A percentile compares a stretch with the other conserved stretches of the same genome.
phyloP scores from a whole-genome alignment of 75 land plant genomes.

The Selaginella tamariscina region DNA sequence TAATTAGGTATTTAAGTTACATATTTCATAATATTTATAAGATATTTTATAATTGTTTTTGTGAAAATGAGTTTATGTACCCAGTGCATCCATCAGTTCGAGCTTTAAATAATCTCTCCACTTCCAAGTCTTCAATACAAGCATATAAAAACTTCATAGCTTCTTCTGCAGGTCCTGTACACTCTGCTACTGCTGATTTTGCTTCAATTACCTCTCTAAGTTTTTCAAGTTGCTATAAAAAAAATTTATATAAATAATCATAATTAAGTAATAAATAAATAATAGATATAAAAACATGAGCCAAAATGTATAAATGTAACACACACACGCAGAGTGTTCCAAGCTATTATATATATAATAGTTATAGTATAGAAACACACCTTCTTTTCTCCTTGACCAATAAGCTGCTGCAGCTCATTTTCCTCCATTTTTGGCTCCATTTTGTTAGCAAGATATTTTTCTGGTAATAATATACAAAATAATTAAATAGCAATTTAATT shows the following conservation, averaged over 20 bases:
- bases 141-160: slow-evolving; percentile 8
- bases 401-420: slow-evolving; percentile 18
- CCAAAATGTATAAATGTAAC: neutral
- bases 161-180: slow-evolving; percentile 6
- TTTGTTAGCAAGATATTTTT: slow-evolving; percentile 14
- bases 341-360: too few species aligned
- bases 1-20: too few species aligned
- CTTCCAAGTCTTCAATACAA: slow-evolving; percentile 8
- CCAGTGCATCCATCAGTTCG: too few species aligned
- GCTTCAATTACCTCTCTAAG: slow-evolving; percentile 9
- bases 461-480: neutral
- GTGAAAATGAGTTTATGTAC: too few species aligned
- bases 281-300: neutral
- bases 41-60: too few species aligned
- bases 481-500: neutral
- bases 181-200: slow-evolving; percentile 4
- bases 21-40: too few species aligned
- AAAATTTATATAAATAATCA: neutral
- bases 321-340: neutral
- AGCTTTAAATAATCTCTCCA: slow-evolving; percentile 8
- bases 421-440: slow-evolving; percentile 14
- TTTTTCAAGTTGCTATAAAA: slow-evolving; percentile 7
- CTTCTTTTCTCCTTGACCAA: slow-evolving; percentile 13
- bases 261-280: too few species aligned
- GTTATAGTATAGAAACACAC: neutral